These are phyloP conservation scores for Apiospora aurea DNA, from an alignment of 2,329 filamentous ascomycete species.

Conservation along the genomic window DNA sequence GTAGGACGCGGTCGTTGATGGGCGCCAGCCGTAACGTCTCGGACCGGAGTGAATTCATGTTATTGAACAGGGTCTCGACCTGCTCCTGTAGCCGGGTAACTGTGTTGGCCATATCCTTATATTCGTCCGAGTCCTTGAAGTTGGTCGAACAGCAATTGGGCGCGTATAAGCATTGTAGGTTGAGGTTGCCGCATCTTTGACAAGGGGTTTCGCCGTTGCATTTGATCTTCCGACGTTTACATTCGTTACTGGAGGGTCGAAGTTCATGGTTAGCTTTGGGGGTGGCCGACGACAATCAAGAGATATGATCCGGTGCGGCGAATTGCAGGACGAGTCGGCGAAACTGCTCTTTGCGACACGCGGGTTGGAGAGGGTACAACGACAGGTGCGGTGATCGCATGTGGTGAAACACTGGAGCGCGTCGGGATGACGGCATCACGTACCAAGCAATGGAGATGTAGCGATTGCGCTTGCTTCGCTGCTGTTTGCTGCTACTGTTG, in stretches of 20 bases:
- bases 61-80: constrained; percentile 78
- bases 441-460: constrained; percentile 70
- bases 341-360: background rate
- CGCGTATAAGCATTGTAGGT: constrained; percentile 69
- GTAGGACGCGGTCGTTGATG: constrained; percentile 53
- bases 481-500: constrained; percentile 50
- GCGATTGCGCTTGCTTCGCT: constrained; percentile 67
- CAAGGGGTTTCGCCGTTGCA: constrained; percentile 76
- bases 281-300: background rate
- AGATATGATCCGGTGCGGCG: background rate
- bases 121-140: constrained; percentile 94
- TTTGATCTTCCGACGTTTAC: constrained; percentile 78
- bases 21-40: constrained; percentile 55
- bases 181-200: constrained; percentile 72
- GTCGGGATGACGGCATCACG: constrained; percentile 36
- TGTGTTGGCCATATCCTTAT: constrained; percentile 79
- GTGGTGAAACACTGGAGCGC: constrained; percentile 12
- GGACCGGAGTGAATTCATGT: constrained; percentile 71
- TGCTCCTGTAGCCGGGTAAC: constrained; percentile 82
- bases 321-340: background rate
- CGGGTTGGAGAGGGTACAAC: background rate
- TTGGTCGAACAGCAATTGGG: constrained; percentile 74
- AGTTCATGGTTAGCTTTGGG: background rate
- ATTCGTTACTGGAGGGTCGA: constrained; percentile 66
- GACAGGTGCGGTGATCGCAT: background rate